Percentiles rank a stretch among this genome's conserved stretches.
Conservation (phyloP, 257 asterid species). For the Haberlea rhodopensis region DNA sequence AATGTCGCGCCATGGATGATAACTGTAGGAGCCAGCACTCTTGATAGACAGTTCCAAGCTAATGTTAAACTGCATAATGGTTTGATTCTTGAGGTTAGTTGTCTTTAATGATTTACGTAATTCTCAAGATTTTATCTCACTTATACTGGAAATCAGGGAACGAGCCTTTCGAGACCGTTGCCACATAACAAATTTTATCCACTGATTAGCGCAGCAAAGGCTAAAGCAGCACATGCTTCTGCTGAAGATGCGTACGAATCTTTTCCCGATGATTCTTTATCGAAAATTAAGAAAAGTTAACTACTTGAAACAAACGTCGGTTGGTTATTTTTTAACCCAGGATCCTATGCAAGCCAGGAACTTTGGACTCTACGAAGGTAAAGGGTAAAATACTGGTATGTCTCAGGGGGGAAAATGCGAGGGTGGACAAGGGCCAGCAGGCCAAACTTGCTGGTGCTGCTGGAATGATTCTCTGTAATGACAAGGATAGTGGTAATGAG, state of each 20-base stretch:
- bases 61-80: constrained; percentile 37
- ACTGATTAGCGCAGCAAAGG: constrained; percentile 37
- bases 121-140: background rate
- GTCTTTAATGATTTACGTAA: background rate
- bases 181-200: constrained; percentile 36
- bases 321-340: constrained; percentile 28
- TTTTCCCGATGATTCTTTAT: background rate
- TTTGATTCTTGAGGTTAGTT: constrained; percentile 28
- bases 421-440: constrained; percentile 40
- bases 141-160: constrained; percentile 31
- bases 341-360: constrained; percentile 32
- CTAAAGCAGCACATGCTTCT: constrained; percentile 31
- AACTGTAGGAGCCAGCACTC: constrained; percentile 72
- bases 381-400: constrained; percentile 64
- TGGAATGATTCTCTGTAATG: constrained; percentile 59
- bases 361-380: constrained; percentile 44
- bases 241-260: constrained; percentile 41
- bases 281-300: background rate
- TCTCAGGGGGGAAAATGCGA: constrained; percentile 34
- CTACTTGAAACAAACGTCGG: background rate
- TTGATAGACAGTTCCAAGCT: constrained; percentile 40
- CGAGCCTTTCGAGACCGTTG: constrained; percentile 35
- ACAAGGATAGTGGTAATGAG: constrained; percentile 19
- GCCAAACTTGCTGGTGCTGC: constrained; percentile 57
- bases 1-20: constrained; percentile 72